Evolutionary conservation across 176 grass and related monocot species (phyloP), one percentile per base, ranked within the genome.

Genomic region (Pontederia paniculata): DNA sequence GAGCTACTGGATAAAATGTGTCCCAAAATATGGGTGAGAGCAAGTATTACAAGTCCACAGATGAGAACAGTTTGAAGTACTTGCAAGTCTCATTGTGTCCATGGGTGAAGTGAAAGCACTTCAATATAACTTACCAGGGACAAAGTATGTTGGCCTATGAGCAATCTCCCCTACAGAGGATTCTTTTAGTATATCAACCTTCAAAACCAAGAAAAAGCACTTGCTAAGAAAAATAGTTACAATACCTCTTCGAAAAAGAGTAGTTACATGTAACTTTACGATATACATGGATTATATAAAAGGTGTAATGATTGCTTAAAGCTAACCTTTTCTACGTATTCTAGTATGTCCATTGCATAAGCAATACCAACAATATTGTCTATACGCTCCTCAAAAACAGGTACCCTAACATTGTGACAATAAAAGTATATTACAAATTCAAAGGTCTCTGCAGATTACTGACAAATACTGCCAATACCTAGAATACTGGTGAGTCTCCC

Each of bases 291-390:
- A 7, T 43, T 42, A 63, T 15, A 74, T 8, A 44, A 53, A 56
- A 71, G 15, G 6, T 42, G 10, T 62, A 53, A 52, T 57, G 15
- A 62, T 66, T 57, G 57, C 41, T 41, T 50, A 54, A 71, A 54
- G 73, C 68, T 56, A 25, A 89, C 90, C 83, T 80, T 80, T 80
- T 89, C 86, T 50, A 96, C 86, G n/a, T 80, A 85, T 86, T 91
- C 86, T 58, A 98, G 80, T 80, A 98, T 98, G 62, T 91, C 93
- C 93, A 91, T 98, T 71, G 93, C 93, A 77, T 98, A 98, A 66
- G 81, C 93, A 73, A 98, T 88, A 74, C 93, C 93, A 44, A 98
- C 93, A 19, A 98, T 98, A 81, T 98, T 98, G 80, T 98, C 93
- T 66, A 98, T 81, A 47, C 93, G 86, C 74, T 98, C 93, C 77